These are phyloP conservation scores for Lichtheimia corymbifera DNA, from an alignment of 371 early-diverging fungal genomes.

Conservation along the genomic window DNA sequence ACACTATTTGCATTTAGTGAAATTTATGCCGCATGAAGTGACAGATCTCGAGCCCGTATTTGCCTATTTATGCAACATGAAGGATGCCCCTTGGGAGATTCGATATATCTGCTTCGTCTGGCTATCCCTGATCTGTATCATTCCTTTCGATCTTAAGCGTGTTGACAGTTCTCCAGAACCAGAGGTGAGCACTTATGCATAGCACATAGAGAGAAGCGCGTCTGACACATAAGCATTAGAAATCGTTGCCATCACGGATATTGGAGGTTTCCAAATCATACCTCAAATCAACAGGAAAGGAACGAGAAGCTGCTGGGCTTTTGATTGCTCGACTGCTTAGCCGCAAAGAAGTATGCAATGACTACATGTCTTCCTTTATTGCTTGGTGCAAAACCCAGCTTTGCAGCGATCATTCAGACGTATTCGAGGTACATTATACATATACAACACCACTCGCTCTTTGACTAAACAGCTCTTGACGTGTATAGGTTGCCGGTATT, in stretches of 20 bases:
- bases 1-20: conserved; percentile 48
- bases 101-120: conserved; percentile 81
- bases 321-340: conserved; percentile 80
- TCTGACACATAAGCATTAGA: conserved; percentile 19
- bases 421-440: conserved; percentile 47
- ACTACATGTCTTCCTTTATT: conserved; percentile 57
- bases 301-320: conserved; percentile 83
- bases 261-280: conserved; percentile 53
- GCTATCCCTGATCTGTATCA: conserved; percentile 89
- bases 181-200: conserved; percentile 10
- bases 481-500: conserved; percentile 53
- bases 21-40: conserved; percentile 90
- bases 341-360: conserved; percentile 58
- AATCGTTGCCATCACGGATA: conserved; percentile 55
- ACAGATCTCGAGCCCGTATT: conserved; percentile 86
- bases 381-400: conserved; percentile 59
- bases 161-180: conserved; percentile 69
- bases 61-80: conserved; percentile 47
- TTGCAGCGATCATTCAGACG: conserved; percentile 25
- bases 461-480: neutral
- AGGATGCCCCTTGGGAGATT: conserved; percentile 66
- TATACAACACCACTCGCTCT: neutral
- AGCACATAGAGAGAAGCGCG: too few relatives aligned
- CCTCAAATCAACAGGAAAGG: conserved; percentile 74
- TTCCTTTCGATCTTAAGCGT: conserved; percentile 88